Conservation (phyloP, 2,329 filamentous ascomycete species). For the Arthrobotrys iridis region DNA sequence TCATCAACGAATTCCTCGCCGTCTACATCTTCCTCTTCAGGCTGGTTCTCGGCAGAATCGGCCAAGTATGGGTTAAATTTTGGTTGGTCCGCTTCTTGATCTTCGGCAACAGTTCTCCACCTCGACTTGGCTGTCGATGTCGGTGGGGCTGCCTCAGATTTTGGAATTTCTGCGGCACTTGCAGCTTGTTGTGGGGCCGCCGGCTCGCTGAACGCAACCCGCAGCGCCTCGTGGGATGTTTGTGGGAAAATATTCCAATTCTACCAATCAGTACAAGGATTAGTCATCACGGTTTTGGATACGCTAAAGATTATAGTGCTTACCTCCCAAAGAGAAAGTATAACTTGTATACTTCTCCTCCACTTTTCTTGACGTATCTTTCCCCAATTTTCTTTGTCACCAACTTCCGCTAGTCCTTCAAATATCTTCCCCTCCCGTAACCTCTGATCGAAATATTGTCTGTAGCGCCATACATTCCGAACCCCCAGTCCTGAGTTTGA, state of each 20-base stretch:
- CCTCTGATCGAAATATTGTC: conserved; percentile 79
- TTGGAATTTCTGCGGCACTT: conserved; percentile 10
- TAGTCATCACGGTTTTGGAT: conserved; percentile 10
- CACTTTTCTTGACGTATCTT: conserved; percentile 83
- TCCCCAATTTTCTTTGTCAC: conserved; percentile 79
- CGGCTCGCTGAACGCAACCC: conserved; percentile 75
- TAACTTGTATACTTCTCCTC: conserved; percentile 76
- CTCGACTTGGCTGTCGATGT: conserved; percentile 37
- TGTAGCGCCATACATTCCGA: conserved; percentile 85
- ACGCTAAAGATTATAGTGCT: not conserved
- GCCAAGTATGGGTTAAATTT: conserved; percentile 62
- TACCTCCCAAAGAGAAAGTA: conserved; percentile 75
- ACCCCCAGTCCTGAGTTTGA: conserved; percentile 81
- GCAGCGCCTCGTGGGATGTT: conserved; percentile 76
- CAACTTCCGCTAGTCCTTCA: conserved; percentile 76
- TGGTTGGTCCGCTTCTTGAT: conserved; percentile 60
- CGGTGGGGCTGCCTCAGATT: conserved; percentile 22
- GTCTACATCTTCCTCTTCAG: conserved; percentile 63
- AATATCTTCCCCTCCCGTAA: conserved; percentile 76
- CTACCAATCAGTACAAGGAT: conserved; percentile 39
- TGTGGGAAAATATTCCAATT: conserved; percentile 74
- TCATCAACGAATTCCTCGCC: conserved; percentile 58
- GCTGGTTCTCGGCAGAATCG: conserved; percentile 62
- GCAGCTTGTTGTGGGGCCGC: conserved; percentile 64
- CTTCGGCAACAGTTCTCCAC: conserved; percentile 43